A percentile compares a stretch with the other conserved stretches of the same genome.
These are phyloP conservation scores for Wickerhamiella galacta DNA, from an alignment of 805 yeast species.

Conservation along the genomic window DNA sequence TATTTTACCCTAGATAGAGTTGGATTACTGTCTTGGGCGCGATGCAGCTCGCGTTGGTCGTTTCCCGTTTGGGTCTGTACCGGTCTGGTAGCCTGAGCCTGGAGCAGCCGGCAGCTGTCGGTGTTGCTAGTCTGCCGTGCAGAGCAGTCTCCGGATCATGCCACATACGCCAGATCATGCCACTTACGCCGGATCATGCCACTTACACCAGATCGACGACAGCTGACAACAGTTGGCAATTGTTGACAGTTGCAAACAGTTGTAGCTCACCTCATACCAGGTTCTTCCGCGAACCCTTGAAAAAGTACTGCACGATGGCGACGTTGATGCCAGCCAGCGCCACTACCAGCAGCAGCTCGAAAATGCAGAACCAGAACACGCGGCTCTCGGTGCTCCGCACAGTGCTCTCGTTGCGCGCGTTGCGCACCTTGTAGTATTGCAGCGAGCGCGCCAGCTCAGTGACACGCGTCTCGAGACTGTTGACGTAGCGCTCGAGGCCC, in stretches of 20 bases:
- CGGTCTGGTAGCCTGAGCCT: background rate
- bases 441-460: conserved; percentile 24
- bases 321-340: conserved; percentile 67
- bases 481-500: conserved; percentile 19
- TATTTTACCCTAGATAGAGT: background rate
- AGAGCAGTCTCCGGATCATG: no score
- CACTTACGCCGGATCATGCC: no score
- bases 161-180: no score
- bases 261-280: conserved; percentile 14
- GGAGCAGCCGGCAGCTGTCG: background rate
- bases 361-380: conserved; percentile 56
- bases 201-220: no score
- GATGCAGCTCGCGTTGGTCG: no score
- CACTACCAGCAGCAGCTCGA: conserved; percentile 57
- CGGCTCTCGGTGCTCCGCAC: conserved; percentile 66
- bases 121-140: background rate
- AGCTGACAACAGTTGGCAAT: no score
- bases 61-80: background rate
- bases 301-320: conserved; percentile 65
- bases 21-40: no score
- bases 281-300: conserved; percentile 30
- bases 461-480: conserved; percentile 17
- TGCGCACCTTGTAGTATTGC: conserved; percentile 78
- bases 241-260: background rate
- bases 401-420: conserved; percentile 78